These are phyloP conservation scores for Rhodocollybia butyracea DNA, from an alignment of 768 basidiomycete species.

Conservation along the genomic window DNA sequence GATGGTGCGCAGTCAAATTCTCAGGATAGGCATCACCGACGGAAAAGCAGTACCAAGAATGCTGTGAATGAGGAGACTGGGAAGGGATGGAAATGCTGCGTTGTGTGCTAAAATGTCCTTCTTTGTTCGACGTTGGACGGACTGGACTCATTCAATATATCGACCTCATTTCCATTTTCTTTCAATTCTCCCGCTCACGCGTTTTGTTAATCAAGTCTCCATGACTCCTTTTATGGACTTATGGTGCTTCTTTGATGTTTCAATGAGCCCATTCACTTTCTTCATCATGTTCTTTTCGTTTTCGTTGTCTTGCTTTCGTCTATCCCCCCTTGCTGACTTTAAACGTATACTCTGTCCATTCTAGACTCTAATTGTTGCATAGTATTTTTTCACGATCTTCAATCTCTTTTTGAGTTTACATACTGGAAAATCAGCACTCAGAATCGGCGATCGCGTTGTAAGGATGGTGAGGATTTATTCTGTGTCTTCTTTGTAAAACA, in stretches of 20 bases:
- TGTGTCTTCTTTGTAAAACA: too few species aligned
- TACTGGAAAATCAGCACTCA: too few species aligned
- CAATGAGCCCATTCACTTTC: background rate
- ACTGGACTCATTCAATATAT: background rate
- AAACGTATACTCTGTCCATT: constrained; percentile 3
- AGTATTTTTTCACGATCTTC: background rate
- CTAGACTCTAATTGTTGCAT: constrained; percentile 8
- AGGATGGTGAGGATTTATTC: too few species aligned
- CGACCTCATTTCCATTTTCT: background rate
- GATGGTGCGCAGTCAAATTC: constrained; percentile 66
- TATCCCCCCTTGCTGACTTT: background rate
- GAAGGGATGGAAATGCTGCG: constrained; percentile 57
- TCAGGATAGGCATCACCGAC: constrained; percentile 44
- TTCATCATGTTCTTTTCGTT: background rate
- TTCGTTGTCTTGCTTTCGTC: background rate
- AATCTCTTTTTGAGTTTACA: too few species aligned
- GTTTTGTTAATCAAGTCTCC: background rate
- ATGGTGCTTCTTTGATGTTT: background rate
- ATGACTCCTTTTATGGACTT: background rate
- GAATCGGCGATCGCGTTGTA: too few species aligned
- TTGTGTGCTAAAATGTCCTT: constrained; percentile 52
- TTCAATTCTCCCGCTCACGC: background rate
- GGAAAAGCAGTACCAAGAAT: constrained; percentile 49
- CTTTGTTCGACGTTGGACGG: background rate
- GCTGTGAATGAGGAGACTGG: constrained; percentile 40